A percentile compares a stretch with the other conserved stretches of the same genome.
Conservation (phyloP, 345 rosid species). For the Citrus hindsii region DNA sequence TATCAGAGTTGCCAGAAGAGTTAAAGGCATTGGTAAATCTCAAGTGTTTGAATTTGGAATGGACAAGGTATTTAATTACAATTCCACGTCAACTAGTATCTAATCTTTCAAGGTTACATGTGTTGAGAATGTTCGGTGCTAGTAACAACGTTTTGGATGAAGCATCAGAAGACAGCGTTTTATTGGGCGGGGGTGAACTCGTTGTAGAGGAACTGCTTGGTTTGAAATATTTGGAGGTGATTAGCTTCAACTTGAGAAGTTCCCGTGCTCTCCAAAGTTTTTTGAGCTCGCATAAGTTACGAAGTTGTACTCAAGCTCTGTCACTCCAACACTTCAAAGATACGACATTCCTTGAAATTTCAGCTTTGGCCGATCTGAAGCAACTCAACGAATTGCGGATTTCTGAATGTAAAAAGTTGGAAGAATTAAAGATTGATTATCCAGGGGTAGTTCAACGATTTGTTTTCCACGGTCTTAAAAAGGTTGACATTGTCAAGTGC, state of each 20-base stretch:
- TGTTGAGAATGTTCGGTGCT: too few relatives aligned
- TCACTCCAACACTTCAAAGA: too few relatives aligned
- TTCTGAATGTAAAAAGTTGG: fast-evolving
- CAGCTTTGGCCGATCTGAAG: too few relatives aligned
- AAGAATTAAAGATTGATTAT: not conserved
- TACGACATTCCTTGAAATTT: too few relatives aligned
- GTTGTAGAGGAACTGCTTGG: not conserved
- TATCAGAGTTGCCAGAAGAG: too few relatives aligned
- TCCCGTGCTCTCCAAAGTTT: not conserved
- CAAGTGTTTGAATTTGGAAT: too few relatives aligned
- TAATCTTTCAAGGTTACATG: too few relatives aligned
- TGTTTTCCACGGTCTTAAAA: too few relatives aligned
- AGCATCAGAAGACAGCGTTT: not conserved
- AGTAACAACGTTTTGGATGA: fast-evolving
- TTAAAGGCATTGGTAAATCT: too few relatives aligned
- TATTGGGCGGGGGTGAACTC: not conserved
- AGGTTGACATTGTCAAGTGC: too few relatives aligned
- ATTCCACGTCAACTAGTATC: too few relatives aligned
- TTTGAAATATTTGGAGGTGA: not conserved
- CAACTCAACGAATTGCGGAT: fast-evolving
- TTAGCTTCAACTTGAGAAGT: not conserved
- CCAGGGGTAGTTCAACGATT: too few relatives aligned
- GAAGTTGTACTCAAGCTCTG: fast-evolving
- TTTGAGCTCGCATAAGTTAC: not conserved
- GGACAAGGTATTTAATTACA: fast-evolving